Base-by-base conservation (phyloP, 306 rosid genomes). In the Quercus mongolica region DNA sequence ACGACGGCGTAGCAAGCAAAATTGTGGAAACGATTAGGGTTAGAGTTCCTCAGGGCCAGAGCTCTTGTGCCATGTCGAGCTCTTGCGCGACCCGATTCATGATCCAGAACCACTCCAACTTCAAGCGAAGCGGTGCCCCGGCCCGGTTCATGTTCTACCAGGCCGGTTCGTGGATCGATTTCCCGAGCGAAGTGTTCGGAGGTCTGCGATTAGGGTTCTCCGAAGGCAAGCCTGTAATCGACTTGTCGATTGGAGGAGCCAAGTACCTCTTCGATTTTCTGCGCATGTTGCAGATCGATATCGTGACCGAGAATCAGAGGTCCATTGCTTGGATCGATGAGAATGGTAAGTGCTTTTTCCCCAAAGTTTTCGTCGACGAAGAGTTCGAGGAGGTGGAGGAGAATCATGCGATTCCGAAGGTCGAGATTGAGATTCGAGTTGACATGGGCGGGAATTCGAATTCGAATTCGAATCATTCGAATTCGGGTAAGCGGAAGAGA, bases 271-370 rank as follows among this genome's bases (percentile, higher is more conserved):
- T 91, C 62, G 97, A 91, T 77, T 85, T 91, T 35, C 31, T 77
- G 2, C 85, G 91, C 4, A 91, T 91, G 97, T 20, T 89, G 46
- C 90, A 85, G 85, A 76, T 84, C 51, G 89, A 91, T 54, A 41
- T 76, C 5, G 69, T 49, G 2, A 76, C 86, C 2, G 90, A 86
- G 23, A 71, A 30, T 17, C 88, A 80, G 75, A 69, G 97, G 52
- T 91, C 92, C 14, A 85, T 91, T 69, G 85, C 97, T 21, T 91
- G 97, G 97, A 76, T 89, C 44, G 92, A 91, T 31, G 75, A 85
- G 23, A 58, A 76, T 4, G 86, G 85, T 3, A 83, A 76, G 73
- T 79, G 82, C 26, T 89, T 91, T 69, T 90, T 91, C 73, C 94
- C 94, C 1, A 72, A 5, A 63, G 31, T 31, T n/a, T 91, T 90